Evolutionary conservation across 805 yeast species (phyloP), one percentile per base, ranked within the genome.

Genomic region (Starmerella sp.): DNA sequence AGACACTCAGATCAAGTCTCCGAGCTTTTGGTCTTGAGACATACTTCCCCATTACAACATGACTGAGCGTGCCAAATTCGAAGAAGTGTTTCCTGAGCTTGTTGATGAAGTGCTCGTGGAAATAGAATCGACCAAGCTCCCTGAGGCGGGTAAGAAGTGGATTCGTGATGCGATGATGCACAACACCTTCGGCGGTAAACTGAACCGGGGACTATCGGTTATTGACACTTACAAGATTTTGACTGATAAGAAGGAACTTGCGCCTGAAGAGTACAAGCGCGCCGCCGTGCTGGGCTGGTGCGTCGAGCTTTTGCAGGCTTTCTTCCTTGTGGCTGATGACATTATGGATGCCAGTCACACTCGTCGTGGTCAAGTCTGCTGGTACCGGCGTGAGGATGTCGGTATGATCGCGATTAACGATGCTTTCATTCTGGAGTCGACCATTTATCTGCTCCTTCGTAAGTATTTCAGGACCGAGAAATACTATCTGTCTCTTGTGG

Each of bases 361-460:
- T 43, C 86, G 98, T 77, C 84, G 98, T 71, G 98, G 97, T 57
- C 97, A 91, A 73, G 93, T 96, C 62, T 93, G 98, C 73, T 93
- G 98, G 98, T 93, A 89, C 76, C 81, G 77, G 67, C 81, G 79
- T 62, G 70, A 71, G 37, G 81, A 80, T 41, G 96, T 93, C 57
- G 87, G 86, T 42, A 88, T 88, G 69, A 84, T 93, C 68, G 98
- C 99, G 57, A 93, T 93, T 71, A 93, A 93, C 67, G 99, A 93
- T 68, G 81, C 98, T 4, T 93, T 93, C 71, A 87, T 93, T 93
- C 78, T 93, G 62, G 98, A 93, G 73, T 95, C 91, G 55, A 88
- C 95, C 47, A 89, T 93, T 63, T 93, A 93, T 73, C 74, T 88
- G 57, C 73, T 93, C 60, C 78, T 93, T 72, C 90, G 89, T 77